Percentiles rank a stretch among this genome's conserved stretches.
These are phyloP conservation scores for Geotrichum aggregatum DNA, from an alignment of 1,139 yeast species.

Conservation along the genomic window DNA sequence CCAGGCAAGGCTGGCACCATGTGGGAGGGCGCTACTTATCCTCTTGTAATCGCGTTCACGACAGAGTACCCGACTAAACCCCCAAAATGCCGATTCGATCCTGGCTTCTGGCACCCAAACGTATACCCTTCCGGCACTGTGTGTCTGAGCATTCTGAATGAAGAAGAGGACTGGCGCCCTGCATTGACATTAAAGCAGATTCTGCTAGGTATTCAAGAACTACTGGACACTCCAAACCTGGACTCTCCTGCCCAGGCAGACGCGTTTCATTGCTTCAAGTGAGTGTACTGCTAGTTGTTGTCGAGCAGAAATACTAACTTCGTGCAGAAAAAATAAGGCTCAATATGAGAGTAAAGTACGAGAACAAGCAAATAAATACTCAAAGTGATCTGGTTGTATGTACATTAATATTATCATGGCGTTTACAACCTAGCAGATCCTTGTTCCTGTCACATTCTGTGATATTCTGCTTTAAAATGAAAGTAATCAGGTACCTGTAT, in stretches of 20 bases:
- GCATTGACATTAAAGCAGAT: constrained; percentile 90
- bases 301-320: not conserved
- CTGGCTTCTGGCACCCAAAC: constrained; percentile 91
- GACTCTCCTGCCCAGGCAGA: constrained; percentile 97
- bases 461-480: too few relatives aligned
- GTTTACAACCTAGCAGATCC: too few relatives aligned
- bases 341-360: constrained; percentile 71
- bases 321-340: constrained; percentile 48
- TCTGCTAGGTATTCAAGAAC: constrained; percentile 86
- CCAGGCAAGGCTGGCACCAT: constrained; percentile 86
- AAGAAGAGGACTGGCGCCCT: constrained; percentile 97
- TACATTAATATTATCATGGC: too few relatives aligned
- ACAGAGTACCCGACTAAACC: constrained; percentile 96
- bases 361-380: constrained; percentile 77
- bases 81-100: constrained; percentile 84
- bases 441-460: too few relatives aligned
- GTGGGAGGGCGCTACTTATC: constrained; percentile 88
- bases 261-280: constrained; percentile 75
- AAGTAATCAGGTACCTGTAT: too few relatives aligned
- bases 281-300: constrained; percentile 4
- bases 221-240: constrained; percentile 85
- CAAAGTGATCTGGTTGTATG: constrained; percentile 28
- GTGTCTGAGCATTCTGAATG: constrained; percentile 87
- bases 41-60: constrained; percentile 77
- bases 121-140: constrained; percentile 96